phyloP scores from a whole-genome alignment of 176 grass and related monocot genomes.

The Musa acuminata region DNA sequence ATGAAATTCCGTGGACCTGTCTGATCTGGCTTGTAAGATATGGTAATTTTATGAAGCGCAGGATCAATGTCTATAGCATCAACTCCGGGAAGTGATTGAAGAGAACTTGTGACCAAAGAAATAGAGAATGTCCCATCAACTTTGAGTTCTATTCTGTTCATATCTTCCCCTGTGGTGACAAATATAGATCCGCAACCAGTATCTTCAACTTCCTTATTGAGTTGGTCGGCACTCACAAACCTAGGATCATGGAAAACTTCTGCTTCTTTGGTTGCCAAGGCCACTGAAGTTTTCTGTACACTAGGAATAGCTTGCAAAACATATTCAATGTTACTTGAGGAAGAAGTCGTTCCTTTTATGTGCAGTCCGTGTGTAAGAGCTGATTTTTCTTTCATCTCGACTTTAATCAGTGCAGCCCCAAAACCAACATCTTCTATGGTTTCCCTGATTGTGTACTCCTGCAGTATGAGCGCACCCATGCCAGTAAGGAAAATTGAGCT shows the following conservation, averaged over 20 bases:
- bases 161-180: constrained; percentile 73
- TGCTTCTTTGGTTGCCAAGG: constrained; percentile 83
- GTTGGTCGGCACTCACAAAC: constrained; percentile 34
- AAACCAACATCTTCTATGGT: constrained; percentile 85
- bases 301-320: constrained; percentile 52
- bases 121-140: constrained; percentile 42
- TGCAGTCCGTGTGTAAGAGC: constrained; percentile 66
- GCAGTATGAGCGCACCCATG: constrained; percentile 27
- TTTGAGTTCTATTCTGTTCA: constrained; percentile 64
- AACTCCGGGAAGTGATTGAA: constrained; percentile 71
- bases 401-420: constrained; percentile 51
- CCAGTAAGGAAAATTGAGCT: no score
- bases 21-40: constrained; percentile 78
- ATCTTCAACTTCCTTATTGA: constrained; percentile 49
- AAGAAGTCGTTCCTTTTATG: constrained; percentile 90
- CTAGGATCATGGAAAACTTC: constrained; percentile 56
- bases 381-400: constrained; percentile 61
- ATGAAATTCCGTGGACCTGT: constrained; percentile 81
- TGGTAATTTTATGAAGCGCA: constrained; percentile 56
- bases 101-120: constrained; percentile 48
- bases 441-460: constrained; percentile 78
- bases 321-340: constrained; percentile 55
- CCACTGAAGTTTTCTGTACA: constrained; percentile 70
- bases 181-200: constrained; percentile 66
- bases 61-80: constrained; percentile 43